phyloP scores from a whole-genome alignment of 208 protist species.

The Acanthamoeba quina region DNA sequence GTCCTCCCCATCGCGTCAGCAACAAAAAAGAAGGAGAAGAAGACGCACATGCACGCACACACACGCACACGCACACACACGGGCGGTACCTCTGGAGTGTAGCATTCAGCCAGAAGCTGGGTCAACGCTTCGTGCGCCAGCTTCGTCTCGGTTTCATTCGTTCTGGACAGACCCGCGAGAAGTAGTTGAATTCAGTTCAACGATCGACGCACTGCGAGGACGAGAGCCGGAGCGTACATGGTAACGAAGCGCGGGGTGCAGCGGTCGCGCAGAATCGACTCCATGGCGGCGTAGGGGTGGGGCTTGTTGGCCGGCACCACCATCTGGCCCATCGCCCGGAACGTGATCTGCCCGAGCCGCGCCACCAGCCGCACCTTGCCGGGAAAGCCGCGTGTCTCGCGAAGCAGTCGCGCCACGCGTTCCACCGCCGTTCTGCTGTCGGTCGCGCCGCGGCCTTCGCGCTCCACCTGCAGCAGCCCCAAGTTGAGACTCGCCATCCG shows the following conservation, averaged over 20 bases:
- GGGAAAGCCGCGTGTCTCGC: background rate
- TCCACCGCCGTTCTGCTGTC: background rate
- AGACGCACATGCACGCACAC: too few relatives aligned
- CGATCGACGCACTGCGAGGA: too few relatives aligned
- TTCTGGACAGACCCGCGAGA: background rate
- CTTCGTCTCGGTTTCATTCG: background rate
- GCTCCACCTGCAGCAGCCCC: background rate
- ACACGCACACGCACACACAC: too few relatives aligned
- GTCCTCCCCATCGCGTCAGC: background rate
- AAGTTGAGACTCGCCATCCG: background rate
- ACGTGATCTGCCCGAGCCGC: conserved; percentile 27
- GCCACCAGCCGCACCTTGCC: conserved; percentile 31
- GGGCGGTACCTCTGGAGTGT: background rate
- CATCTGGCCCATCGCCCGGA: background rate
- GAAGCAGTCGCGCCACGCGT: background rate
- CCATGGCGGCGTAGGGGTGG: background rate
- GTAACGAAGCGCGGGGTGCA: background rate
- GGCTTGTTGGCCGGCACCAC: background rate
- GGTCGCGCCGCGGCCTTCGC: background rate
- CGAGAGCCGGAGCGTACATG: background rate
- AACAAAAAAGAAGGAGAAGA: too few relatives aligned
- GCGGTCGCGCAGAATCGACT: background rate
- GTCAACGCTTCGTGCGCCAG: background rate
- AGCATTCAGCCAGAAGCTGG: background rate
- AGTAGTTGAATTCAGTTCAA: background rate